These are phyloP conservation scores for Macadamia tetraphylla DNA, from an alignment of 164 flowering plant species.

Conservation along the genomic window DNA sequence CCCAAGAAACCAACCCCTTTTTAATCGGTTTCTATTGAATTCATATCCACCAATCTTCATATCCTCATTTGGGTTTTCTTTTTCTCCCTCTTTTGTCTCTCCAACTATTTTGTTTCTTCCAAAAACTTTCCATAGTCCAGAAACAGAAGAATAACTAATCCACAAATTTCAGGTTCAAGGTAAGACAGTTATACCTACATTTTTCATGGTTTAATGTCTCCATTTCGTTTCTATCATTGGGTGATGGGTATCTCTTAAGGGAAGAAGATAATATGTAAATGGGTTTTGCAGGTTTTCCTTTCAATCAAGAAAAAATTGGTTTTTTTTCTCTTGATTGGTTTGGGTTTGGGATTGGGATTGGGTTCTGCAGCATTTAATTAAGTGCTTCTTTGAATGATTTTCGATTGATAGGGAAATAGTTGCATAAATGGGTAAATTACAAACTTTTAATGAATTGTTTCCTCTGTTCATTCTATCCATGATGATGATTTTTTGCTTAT, in stretches of 20 bases:
- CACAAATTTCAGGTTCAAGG: too few species aligned
- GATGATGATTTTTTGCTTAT: background rate
- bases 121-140: too few species aligned
- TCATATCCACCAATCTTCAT: constrained; percentile 7
- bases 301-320: background rate
- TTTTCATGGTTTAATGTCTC: too few species aligned
- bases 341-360: background rate
- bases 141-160: too few species aligned
- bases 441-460: background rate
- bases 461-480: background rate
- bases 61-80: constrained; percentile 3
- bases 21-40: constrained; percentile 10
- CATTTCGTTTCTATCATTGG: too few species aligned
- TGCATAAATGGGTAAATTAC: too few species aligned
- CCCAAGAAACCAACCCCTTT: constrained; percentile 7
- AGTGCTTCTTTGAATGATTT: too few species aligned
- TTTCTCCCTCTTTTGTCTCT: background rate
- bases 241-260: too few species aligned
- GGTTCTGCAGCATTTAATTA: background rate
- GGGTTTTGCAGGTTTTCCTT: background rate
- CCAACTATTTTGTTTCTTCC: too few species aligned
- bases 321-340: background rate
- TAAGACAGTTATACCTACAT: too few species aligned
- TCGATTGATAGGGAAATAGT: too few species aligned
- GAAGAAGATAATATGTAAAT: background rate